Base-by-base conservation (phyloP, 2,329 filamentous ascomycete species). In the Grosmannia clavigera region DNA sequence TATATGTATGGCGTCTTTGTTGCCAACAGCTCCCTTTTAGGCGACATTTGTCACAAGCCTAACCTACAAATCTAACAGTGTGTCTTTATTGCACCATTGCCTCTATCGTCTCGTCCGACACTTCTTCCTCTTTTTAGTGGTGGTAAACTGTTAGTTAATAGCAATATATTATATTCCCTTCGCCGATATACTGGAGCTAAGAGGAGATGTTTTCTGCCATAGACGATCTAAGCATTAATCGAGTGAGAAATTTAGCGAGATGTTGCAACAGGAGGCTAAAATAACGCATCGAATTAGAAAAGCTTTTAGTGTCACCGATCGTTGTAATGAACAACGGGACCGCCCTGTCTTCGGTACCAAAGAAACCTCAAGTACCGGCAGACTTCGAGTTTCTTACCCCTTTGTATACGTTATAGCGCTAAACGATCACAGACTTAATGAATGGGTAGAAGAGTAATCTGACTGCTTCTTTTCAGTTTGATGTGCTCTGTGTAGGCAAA, bases 291-390 rank as follows among this genome's bases (percentile, higher is more conserved):
- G 33, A 90, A 84, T 66, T 91, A 87, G 87, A 80, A 76, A 12
- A 80, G 83, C 0, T 90, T 90, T 67, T 87, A 91, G 64, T 82
- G 87, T 3, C 87, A 90, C 67, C 84, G 88, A 2, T 91, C 67
- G 79, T 90, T 2, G 77, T 83, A 54, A 87, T 90, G 83, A 80
- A 85, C 67, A 90, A 91, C 65, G 80, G 76, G 12, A 87, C 84
- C 9, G 78, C 76, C 60, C 74, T 87, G 4, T 66, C 67, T 6
- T 67, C 70, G 7, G 80, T 79, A 3, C 80, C 85, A 64, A 66
- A 71, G 3, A 72, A 71, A 14, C 58, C 66, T 7, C 70, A 75
- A 62, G 64, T 68, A 4, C 72, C 79, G 0, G 68, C 76, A 61
- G 84, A 84, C 68, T 85, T 83, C 65, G 76, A 72, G 9, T 66